Evolutionary conservation across 345 rosid species (phyloP).

Genomic region (Gossypium thurberi): DNA sequence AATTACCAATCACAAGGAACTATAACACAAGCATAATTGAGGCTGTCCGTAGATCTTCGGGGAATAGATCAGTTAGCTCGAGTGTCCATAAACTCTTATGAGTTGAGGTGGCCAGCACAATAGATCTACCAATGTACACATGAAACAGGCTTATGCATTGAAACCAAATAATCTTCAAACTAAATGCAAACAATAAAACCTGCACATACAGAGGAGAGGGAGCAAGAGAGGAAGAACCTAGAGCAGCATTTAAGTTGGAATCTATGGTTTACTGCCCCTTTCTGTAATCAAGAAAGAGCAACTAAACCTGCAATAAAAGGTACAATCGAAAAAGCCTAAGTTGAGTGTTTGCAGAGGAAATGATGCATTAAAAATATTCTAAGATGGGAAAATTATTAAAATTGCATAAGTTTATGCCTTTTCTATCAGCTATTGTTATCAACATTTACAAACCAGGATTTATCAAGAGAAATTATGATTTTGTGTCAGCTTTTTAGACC

Average conservation of each 20-base stretch:
- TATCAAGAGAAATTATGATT: neutral
- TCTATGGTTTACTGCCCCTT: neutral
- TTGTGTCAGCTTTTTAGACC: neutral
- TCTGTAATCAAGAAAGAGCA: slow-evolving; percentile 6
- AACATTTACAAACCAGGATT: neutral
- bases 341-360: neutral
- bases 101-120: slow-evolving; percentile 4
- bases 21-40: slow-evolving; percentile 5
- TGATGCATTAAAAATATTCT: neutral
- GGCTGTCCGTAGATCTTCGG: neutral
- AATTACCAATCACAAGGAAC: slow-evolving; percentile 5
- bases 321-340: neutral
- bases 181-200: neutral
- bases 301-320: slow-evolving; percentile 8
- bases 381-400: neutral
- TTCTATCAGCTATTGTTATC: neutral
- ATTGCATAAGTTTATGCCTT: neutral
- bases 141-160: slow-evolving; percentile 1
- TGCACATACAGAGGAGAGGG: neutral
- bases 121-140: neutral
- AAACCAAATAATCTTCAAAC: neutral
- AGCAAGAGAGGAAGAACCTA: slow-evolving; percentile 1
- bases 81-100: neutral
- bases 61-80: neutral
- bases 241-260: slow-evolving; percentile 8